Conservation (phyloP, 768 basidiomycete species). For the Phaffia australis region DNA sequence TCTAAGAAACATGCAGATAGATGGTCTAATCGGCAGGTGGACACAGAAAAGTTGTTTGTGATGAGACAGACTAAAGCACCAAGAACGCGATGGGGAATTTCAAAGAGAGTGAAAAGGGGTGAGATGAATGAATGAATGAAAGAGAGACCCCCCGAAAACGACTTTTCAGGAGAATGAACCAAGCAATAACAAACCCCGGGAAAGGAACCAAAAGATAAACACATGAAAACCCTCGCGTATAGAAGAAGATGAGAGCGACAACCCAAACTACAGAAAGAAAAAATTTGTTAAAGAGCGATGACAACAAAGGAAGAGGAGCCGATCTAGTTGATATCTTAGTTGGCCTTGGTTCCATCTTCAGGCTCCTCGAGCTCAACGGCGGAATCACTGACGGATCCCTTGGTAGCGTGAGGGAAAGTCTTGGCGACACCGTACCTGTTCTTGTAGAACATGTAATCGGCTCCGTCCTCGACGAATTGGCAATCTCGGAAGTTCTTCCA, state of each 20-base stretch:
- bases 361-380: constrained; percentile 50
- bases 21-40: too few species aligned
- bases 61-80: background rate
- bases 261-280: background rate
- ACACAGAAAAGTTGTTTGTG: too few species aligned
- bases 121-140: too few species aligned
- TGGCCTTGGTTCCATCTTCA: constrained; percentile 16
- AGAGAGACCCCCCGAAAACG: too few species aligned
- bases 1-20: too few species aligned
- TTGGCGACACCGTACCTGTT: constrained; percentile 69
- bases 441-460: constrained; percentile 52
- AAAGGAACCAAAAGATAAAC: background rate
- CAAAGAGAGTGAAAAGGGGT: too few species aligned
- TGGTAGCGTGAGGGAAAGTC: constrained; percentile 50
- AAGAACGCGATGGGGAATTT: background rate
- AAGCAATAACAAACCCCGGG: too few species aligned
- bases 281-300: background rate
- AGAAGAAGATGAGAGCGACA: background rate
- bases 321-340: constrained; percentile 5
- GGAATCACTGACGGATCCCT: constrained; percentile 49
- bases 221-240: background rate
- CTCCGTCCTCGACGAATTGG: constrained; percentile 88
- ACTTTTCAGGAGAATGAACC: too few species aligned
- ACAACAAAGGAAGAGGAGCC: background rate
- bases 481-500: constrained; percentile 50